Base-by-base conservation (phyloP, 2,329 filamentous ascomycete species). In the Fusarium sp. region DNA sequence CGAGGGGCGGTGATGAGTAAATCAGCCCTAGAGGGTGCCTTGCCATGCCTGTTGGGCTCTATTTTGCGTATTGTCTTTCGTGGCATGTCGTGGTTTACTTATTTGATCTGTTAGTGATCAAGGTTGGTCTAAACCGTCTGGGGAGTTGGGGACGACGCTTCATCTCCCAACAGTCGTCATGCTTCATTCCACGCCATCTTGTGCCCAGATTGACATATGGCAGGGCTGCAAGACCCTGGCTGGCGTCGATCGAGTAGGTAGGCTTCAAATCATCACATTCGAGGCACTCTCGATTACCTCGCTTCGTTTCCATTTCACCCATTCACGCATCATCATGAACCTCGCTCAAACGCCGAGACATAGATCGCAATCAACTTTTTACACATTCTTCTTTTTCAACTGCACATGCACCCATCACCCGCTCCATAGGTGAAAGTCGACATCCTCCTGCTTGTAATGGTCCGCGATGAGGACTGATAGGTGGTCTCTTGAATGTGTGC, bases 391-490 rank as follows among this genome's bases (percentile, higher is more conserved):
- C 63, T 70, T 75, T 74, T 75, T 52, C 59, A 56, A 66, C 68
- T 65, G 65, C 24, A 33, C 52, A 67, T 63, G 50, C 64, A 45
- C 57, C 76, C 72, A 74, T 70, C 70, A 69, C 24, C 81, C 79
- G 54, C 78, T 77, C 80, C 83, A 85, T 11, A 87, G 81, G 70
- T 90, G 86, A 71, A 91, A 89, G 76, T 91, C 90, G 64, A 93
- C 89, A 77, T 95, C 93, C 79, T 94, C 92, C 29, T 88, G 85
- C 74, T 93, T 92, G 82, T 95, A 95, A 80, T 95, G 93, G 79
- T 95, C 93, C 48, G 89, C 89, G 48, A 95, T 91, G 69, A 95
- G 91, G 71, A 90, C 88, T 66, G 93, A 93, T n/a, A 95, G 84
- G 79, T 94, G 93, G 64, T 92, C 92, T 66, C 91, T 90, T 20